Base-by-base conservation (phyloP, 2,329 filamentous ascomycete genomes). In the Fusarium acutatum region DNA sequence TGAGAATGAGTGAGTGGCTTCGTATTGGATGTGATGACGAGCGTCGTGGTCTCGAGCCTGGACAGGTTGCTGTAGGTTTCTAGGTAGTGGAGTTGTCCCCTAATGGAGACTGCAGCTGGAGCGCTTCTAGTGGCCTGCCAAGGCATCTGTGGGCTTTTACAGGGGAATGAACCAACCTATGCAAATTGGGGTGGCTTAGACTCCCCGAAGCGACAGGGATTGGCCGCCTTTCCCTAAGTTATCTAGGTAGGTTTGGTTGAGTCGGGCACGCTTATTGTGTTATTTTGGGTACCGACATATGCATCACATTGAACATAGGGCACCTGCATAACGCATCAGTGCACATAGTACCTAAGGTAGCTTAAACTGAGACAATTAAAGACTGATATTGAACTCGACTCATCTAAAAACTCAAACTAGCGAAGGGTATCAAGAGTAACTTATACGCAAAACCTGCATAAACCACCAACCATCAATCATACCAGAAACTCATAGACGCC, bases 391-490 rank as follows among this genome's bases (percentile, higher is more conserved):
- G 35, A 62, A 74, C 67, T 71, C 38, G 34, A 54, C 53, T 65
- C 46, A 57, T 73, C 67, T 69, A 68, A 50, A 44, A 47, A 64
- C 18, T 43, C 41, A 50, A 73, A 67, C 61, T 72, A 72, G 60
- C 44, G 60, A 64, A 75, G 73, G 73, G 73, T 75, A 75, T 75
- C 73, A 75, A 75, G 60, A 72, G 59, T 71, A 70, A 64, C 67
- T 72, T 73, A 73, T 71, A 64, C 53, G 56, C 64, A 64, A 62
- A 70, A 70, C 61, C 57, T 46, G 35, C 44, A 64, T 60, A 56
- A 69, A 62, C 41, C 61, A 44, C 56, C 43, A 64, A 50, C 47
- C 40, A 67, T 58, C 35, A 60, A 54, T 40, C 49, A 64, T 57
- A 38, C 37, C 57, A 47, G 58, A 40, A 61, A 34, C 44, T 59